Conservation (phyloP, 2,329 filamentous ascomycete genomes). For the Knoxdaviesia proteae region DNA sequence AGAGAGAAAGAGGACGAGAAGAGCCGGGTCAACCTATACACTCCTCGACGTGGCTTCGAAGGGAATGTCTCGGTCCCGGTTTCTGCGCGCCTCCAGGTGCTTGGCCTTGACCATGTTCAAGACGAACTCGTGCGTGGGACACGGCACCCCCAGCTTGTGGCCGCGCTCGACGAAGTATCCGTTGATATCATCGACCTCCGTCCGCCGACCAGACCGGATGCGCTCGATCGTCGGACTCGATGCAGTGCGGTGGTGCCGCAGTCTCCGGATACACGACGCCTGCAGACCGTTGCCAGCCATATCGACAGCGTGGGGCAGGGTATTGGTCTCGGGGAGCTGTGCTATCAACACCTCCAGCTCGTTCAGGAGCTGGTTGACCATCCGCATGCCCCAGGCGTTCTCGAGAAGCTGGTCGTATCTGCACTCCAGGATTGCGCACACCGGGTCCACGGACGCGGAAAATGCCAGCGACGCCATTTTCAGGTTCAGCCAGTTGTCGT, state of each 20-base stretch:
- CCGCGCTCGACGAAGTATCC: slow-evolving; percentile 68
- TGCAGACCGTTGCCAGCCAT: slow-evolving; percentile 40
- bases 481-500: slow-evolving; percentile 38
- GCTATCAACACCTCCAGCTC: slow-evolving; percentile 58
- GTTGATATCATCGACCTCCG: slow-evolving; percentile 71
- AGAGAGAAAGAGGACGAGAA: too few relatives aligned
- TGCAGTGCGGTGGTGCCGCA: slow-evolving; percentile 33
- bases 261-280: slow-evolving; percentile 33
- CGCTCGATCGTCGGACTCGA: slow-evolving; percentile 47
- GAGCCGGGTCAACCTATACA: too few relatives aligned
- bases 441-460: slow-evolving; percentile 56
- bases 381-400: slow-evolving; percentile 41
- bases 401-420: slow-evolving; percentile 50
- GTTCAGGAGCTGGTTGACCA: slow-evolving; percentile 49
- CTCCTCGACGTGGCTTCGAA: slow-evolving; percentile 14
- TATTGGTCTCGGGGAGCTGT: slow-evolving; percentile 42
- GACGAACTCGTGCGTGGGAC: slow-evolving; percentile 52
- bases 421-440: slow-evolving; percentile 61
- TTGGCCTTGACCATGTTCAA: slow-evolving; percentile 55
- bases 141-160: slow-evolving; percentile 48
- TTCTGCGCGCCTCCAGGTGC: slow-evolving; percentile 15
- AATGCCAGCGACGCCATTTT: slow-evolving; percentile 67
- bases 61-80: slow-evolving; percentile 13
- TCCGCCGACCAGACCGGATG: slow-evolving; percentile 36
- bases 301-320: slow-evolving; percentile 30